Evolutionary conservation across 2,329 filamentous ascomycete species (phyloP).

Genomic region (Botrytis porri): DNA sequence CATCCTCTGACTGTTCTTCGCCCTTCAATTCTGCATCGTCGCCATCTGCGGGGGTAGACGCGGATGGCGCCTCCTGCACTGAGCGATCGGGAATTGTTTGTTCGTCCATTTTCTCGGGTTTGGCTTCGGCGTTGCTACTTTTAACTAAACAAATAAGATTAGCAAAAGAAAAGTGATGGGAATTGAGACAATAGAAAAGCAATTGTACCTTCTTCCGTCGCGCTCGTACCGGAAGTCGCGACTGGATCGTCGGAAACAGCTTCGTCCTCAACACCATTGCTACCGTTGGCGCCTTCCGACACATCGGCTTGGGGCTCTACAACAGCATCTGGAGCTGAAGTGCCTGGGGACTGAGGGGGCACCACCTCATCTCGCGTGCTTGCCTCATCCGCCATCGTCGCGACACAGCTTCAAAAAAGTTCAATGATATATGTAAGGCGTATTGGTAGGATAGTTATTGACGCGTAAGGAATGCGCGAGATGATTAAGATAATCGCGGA

Average conservation of each 20-base stretch:
- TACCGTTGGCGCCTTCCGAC: constrained; percentile 25
- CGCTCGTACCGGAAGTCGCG: constrained; percentile 29
- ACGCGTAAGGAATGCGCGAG: constrained; percentile 28
- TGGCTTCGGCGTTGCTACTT: constrained; percentile 18
- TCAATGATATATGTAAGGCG: constrained; percentile 19
- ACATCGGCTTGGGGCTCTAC: constrained; percentile 24
- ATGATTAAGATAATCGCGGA: constrained; percentile 22
- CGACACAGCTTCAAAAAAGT: constrained; percentile 24
- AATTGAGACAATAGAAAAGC: constrained; percentile 21
- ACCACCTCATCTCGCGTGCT: constrained; percentile 26
- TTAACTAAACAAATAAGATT: constrained; percentile 30
- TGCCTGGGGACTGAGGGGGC: constrained; percentile 24
- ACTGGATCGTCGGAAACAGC: constrained; percentile 28
- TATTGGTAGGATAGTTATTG: constrained; percentile 15
- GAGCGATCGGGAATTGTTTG: constrained; percentile 23
- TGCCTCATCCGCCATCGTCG: constrained; percentile 35
- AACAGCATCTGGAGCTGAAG: constrained; percentile 22
- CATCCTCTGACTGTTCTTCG: constrained; percentile 36
- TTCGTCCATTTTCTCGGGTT: constrained; percentile 27
- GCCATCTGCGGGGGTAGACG: constrained; percentile 26
- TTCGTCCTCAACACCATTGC: constrained; percentile 23
- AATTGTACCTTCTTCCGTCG: constrained; percentile 28
- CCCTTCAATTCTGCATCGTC: constrained; percentile 39
- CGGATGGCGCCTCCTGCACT: constrained; percentile 23
- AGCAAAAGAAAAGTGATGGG: constrained; percentile 23